Evolutionary conservation across 371 early-diverging fungal species (phyloP).

Genomic region (Zychaea mexicana): DNA sequence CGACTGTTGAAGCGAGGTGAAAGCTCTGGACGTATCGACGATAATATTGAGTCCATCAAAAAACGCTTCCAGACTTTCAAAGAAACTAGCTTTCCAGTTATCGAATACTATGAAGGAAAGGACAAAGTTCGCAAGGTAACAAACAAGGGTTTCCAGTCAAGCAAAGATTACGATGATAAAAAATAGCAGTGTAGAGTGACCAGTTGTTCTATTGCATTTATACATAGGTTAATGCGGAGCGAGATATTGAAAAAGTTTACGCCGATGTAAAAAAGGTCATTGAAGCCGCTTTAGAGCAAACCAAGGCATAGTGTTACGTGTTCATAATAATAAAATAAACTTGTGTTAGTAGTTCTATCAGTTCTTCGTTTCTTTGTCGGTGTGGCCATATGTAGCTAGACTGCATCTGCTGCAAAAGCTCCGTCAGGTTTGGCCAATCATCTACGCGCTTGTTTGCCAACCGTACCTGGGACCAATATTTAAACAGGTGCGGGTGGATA

Average conservation of each 20-base stretch:
- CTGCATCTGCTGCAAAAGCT: no score
- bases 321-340: not conserved
- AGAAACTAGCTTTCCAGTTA: conserved; percentile 89
- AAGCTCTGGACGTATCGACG: conserved; percentile 92
- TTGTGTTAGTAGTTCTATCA: not conserved
- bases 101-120: conserved; percentile 73
- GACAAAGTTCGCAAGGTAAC: conserved; percentile 81
- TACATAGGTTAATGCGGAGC: conserved; percentile 60
- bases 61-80: conserved; percentile 90
- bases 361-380: no score
- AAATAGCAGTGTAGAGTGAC: conserved; percentile 12
- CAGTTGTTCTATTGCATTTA: conserved; percentile 45
- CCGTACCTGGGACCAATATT: no score
- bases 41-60: conserved; percentile 93
- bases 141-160: conserved; percentile 72
- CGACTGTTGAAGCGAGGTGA: conserved; percentile 90
- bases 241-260: conserved; percentile 62
- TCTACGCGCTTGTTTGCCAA: no score
- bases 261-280: conserved; percentile 50
- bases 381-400: no score
- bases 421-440: no score
- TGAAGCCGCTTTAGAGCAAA: conserved; percentile 33
- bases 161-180: conserved; percentile 65
- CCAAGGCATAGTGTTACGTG: not conserved
- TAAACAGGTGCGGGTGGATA: no score